Conservation (phyloP, 805 yeast species). For the Candida manassasensis region DNA sequence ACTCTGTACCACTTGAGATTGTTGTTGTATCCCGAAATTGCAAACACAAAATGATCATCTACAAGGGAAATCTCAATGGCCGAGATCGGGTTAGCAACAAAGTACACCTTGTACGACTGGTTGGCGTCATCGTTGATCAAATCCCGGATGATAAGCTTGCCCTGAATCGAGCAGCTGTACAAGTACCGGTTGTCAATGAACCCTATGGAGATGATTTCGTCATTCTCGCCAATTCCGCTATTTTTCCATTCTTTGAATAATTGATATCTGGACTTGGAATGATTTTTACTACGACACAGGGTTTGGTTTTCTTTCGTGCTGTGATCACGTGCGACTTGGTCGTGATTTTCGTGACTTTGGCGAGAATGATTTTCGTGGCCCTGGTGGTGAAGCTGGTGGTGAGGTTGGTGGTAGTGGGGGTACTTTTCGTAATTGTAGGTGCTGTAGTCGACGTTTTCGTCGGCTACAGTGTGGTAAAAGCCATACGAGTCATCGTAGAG, state of each 20-base stretch:
- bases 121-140: slow-evolving; percentile 33
- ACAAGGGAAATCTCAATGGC: slow-evolving; percentile 14
- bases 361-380: background rate
- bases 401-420: too few species aligned
- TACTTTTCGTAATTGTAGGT: too few species aligned
- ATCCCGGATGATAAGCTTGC: slow-evolving; percentile 32
- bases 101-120: slow-evolving; percentile 21
- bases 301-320: too few species aligned
- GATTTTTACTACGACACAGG: too few species aligned
- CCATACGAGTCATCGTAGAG: background rate
- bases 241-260: slow-evolving; percentile 34
- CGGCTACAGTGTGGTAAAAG: too few species aligned
- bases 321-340: background rate
- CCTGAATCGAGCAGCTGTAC: slow-evolving; percentile 29
- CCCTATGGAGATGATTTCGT: slow-evolving; percentile 23
- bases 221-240: slow-evolving; percentile 12
- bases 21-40: slow-evolving; percentile 24
- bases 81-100: slow-evolving; percentile 22
- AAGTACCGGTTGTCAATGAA: slow-evolving; percentile 23
- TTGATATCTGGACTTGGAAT: slow-evolving; percentile 11
- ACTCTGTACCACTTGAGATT: slow-evolving; percentile 24
- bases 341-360: background rate
- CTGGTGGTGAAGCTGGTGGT: too few species aligned
- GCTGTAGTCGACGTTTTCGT: too few species aligned
- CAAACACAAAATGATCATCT: slow-evolving; percentile 10